A percentile compares a stretch with the other conserved stretches of the same genome.
Conservation (phyloP, 164 flowering plant species). For the Kingdonia uniflora region DNA sequence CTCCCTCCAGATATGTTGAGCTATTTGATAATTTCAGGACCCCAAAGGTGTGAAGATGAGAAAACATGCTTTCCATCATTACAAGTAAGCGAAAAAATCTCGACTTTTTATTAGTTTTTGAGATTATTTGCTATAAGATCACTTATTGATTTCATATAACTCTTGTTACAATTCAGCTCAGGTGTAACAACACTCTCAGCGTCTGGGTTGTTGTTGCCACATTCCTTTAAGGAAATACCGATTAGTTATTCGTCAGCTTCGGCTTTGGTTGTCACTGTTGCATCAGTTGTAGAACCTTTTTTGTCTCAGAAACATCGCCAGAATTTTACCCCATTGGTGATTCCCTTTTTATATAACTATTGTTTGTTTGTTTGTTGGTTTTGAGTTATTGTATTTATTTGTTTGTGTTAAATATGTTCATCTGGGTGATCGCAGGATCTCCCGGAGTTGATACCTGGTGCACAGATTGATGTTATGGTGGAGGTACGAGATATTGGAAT, state of each 20-base stretch:
- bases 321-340: not conserved
- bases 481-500: slow-evolving; percentile 38
- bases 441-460: slow-evolving; percentile 58
- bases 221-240: slow-evolving; percentile 19
- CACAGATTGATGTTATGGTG: slow-evolving; percentile 56
- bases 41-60: slow-evolving; percentile 88
- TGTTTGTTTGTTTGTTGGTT: not conserved
- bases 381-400: slow-evolving; percentile 4
- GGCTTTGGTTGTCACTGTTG: slow-evolving; percentile 56
- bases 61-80: slow-evolving; percentile 70
- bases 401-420: too few relatives aligned
- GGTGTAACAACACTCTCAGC: slow-evolving; percentile 84
- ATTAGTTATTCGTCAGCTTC: slow-evolving; percentile 8
- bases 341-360: too few relatives aligned
- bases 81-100: slow-evolving; percentile 52
- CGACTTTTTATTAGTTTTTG: too few relatives aligned
- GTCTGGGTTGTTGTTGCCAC: slow-evolving; percentile 67
- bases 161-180: slow-evolving; percentile 30
- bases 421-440: slow-evolving; percentile 29
- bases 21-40: slow-evolving; percentile 40
- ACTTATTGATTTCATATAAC: too few relatives aligned
- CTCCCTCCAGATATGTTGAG: not conserved
- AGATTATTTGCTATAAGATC: too few relatives aligned
- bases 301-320: slow-evolving; percentile 31
- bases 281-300: slow-evolving; percentile 80